Evolutionary conservation across 192 early-diverging fungal species (phyloP).

Genomic region (Umbelopsis isabellina): DNA sequence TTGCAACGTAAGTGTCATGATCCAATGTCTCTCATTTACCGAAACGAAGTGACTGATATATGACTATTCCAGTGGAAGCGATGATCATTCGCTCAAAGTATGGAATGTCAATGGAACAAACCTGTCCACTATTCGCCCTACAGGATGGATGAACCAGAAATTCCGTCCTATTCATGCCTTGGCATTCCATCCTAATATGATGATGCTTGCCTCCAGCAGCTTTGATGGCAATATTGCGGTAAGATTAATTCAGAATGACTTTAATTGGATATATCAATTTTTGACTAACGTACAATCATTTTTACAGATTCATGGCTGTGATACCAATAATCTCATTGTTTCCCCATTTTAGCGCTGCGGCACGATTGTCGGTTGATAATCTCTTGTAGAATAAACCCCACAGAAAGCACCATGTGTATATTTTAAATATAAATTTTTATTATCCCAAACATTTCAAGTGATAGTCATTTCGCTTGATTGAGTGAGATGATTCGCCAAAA

Average conservation of each 20-base stretch:
- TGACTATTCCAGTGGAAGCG: constrained; percentile 33
- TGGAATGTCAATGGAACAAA: constrained; percentile 58
- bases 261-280: neutral
- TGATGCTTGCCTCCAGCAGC: constrained; percentile 55
- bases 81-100: constrained; percentile 54
- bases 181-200: constrained; percentile 70
- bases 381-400: constrained; percentile 2
- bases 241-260: neutral
- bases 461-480: too few species aligned
- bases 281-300: neutral
- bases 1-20: constrained; percentile 54
- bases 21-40: constrained; percentile 23
- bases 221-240: constrained; percentile 50
- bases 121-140: constrained; percentile 51
- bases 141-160: constrained; percentile 61
- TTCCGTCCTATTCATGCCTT: constrained; percentile 55
- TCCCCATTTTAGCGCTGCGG: constrained; percentile 3
- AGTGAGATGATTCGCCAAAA: too few species aligned
- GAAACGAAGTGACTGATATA: constrained; percentile 26
- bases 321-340: constrained; percentile 23
- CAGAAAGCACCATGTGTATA: neutral
- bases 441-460: neutral
- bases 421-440: neutral
- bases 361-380: too few species aligned
- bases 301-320: constrained; percentile 22